Evolutionary conservation across 2,329 filamentous ascomycete species (phyloP).

Genomic region (Daldinia sp.): DNA sequence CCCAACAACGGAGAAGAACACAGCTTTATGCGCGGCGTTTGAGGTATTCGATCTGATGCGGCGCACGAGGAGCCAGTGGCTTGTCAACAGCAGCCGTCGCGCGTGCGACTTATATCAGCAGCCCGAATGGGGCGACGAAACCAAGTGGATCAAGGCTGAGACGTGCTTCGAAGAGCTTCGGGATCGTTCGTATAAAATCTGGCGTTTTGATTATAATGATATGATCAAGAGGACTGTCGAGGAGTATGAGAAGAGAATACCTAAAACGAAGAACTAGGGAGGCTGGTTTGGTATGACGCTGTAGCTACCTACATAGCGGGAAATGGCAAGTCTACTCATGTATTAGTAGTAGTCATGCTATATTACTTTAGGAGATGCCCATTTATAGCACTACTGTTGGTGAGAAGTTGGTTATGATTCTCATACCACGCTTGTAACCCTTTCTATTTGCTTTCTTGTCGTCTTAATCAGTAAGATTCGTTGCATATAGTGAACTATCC

Average conservation of each 20-base stretch:
- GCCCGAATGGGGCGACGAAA: slow-evolving; percentile 39
- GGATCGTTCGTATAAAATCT: slow-evolving; percentile 44
- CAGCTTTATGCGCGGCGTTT: slow-evolving; percentile 36
- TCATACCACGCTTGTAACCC: too few species aligned
- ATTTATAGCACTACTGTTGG: too few species aligned
- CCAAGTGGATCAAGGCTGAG: slow-evolving; percentile 40
- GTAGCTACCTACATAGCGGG: not conserved
- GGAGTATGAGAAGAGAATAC: slow-evolving; percentile 29
- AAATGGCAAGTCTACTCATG: too few species aligned
- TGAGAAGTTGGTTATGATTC: too few species aligned
- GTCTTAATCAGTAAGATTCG: too few species aligned
- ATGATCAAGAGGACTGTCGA: slow-evolving; percentile 38
- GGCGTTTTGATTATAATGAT: slow-evolving; percentile 41
- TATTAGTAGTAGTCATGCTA: too few species aligned
- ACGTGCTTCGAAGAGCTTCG: slow-evolving; percentile 45
- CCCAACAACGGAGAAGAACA: slow-evolving; percentile 22
- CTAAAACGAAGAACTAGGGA: not conserved
- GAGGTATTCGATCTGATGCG: slow-evolving; percentile 36
- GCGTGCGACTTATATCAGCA: slow-evolving; percentile 43
- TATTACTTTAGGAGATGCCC: too few species aligned
- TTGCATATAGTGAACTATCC: too few species aligned
- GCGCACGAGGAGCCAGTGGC: slow-evolving; percentile 43
- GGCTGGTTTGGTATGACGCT: not conserved
- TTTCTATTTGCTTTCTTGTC: too few species aligned
- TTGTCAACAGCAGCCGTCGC: slow-evolving; percentile 44